Base-by-base conservation (phyloP, 495 filamentous ascomycete species). In the Xylaria longipes region DNA sequence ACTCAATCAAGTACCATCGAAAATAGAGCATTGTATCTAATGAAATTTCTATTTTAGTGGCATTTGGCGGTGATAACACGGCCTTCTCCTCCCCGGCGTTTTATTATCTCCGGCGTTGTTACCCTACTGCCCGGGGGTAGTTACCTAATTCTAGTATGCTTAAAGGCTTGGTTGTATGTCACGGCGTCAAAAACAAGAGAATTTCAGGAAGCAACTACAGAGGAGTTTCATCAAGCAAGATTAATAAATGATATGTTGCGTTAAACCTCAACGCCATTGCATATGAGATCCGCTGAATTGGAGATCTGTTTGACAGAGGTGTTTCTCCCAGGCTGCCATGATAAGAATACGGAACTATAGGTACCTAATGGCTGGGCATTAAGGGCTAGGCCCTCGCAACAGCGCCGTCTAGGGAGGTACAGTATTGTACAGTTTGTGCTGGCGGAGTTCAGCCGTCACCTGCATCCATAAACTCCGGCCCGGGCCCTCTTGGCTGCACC, bases 381-480 rank as follows among this genome's bases (percentile, higher is more conserved):
- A 56, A 17, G 52, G 52, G 52, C 52, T 27, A 20, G 27, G 7
- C 29, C 54, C 52, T 31, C 29, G 14, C 27, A 17, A 35, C 29
- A 35, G 56, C 31, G 52, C 17, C 7, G 3, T 12, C 50, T 54
- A 29, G 25, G 50, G 29, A 54, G 37, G n/a, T 39, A 37, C 20
- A 62, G 33, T 7, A 60, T n/a, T n/a, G n/a, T 39, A 37, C 20
- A 62, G 33, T 7, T 37, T n/a, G 43, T 12, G 29, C 29, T 48
- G 62, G 62, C 62, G 62, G 62, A 65, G 62, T 65, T 65, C 62
- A 63, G 37, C 60, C 60, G 45, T 41, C 37, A 15, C n/a, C n/a
- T 22, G 11, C n/a, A 35, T 43, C 37, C 31, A n/a, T 27, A 31
- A 39, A 63, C 5, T 27, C 12, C 22, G 52, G 52, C 48, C 48